Conservation (phyloP, 495 filamentous ascomycete genomes). For the Elaphomyces granulatus region DNA sequence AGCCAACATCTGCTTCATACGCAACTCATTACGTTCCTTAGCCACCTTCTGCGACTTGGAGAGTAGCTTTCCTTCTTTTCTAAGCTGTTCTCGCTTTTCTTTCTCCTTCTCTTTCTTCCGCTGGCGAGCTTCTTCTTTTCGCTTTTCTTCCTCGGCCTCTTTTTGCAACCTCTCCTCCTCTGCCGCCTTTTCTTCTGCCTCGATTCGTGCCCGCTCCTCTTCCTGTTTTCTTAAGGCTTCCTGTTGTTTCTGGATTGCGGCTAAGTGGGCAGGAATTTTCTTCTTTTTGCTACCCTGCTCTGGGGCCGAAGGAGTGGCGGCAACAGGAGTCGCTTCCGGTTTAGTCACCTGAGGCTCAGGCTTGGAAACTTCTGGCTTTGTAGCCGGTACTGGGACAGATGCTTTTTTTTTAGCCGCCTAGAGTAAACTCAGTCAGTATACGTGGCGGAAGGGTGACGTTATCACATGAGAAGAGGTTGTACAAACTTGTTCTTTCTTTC, state of each 20-base stretch:
- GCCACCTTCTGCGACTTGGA: constrained; percentile 89
- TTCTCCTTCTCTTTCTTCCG: constrained; percentile 91
- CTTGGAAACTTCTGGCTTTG: constrained; percentile 38
- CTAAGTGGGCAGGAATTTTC: constrained; percentile 71
- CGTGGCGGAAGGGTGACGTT: too few relatives aligned
- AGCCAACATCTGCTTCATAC: constrained; percentile 87
- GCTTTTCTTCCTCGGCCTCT: constrained; percentile 62
- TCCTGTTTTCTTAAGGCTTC: constrained; percentile 58
- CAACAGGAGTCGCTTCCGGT: constrained; percentile 25
- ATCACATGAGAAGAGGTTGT: background rate
- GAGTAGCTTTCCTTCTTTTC: constrained; percentile 87
- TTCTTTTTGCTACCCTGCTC: constrained; percentile 69
- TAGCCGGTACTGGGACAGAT: constrained; percentile 32
- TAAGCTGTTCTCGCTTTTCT: constrained; percentile 87
- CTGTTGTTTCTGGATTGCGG: constrained; percentile 82
- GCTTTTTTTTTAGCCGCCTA: constrained; percentile 51
- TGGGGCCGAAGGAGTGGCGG: constrained; percentile 28
- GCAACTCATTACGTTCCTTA: constrained; percentile 66
- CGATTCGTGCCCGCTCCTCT: constrained; percentile 56
- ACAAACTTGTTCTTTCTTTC: constrained; percentile 76
- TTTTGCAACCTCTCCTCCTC: constrained; percentile 52
- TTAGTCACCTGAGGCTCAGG: constrained; percentile 23
- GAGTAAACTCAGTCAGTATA: too few relatives aligned
- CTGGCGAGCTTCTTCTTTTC: constrained; percentile 57
- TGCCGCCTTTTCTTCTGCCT: constrained; percentile 61